Conservation (phyloP, 257 asterid species). For the Gardenia jasminoides region DNA sequence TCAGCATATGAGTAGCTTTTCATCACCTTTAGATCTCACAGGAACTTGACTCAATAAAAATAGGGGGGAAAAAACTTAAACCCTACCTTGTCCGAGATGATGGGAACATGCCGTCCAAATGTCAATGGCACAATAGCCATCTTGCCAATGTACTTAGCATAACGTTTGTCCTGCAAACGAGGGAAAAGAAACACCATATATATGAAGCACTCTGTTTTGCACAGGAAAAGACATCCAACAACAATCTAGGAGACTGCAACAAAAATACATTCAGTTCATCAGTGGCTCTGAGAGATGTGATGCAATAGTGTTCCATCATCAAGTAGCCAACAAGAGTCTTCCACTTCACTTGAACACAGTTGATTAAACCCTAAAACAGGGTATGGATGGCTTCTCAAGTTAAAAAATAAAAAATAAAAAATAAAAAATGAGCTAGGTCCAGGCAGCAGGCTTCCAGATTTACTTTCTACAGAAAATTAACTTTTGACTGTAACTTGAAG, state of each 20-base stretch:
- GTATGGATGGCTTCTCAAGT: not conserved
- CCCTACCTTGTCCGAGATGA: conserved; percentile 86
- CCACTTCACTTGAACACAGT: not conserved
- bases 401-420: not conserved
- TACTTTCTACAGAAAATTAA: not conserved
- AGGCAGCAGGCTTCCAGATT: not conserved
- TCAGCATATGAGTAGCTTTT: not conserved
- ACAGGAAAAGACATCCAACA: not conserved
- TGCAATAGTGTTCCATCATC: not conserved
- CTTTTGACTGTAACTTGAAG: not conserved
- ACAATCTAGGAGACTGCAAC: not conserved
- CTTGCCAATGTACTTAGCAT: conserved; percentile 83
- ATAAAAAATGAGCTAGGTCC: no score
- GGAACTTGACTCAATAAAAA: not conserved
- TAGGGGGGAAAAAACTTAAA: not conserved
- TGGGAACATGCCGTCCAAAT: conserved; percentile 97
- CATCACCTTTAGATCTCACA: conserved; percentile 1
- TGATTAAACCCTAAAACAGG: not conserved
- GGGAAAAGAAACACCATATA: not conserved
- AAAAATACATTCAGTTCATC: not conserved
- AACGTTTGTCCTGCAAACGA: conserved; percentile 76
- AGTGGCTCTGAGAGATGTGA: not conserved
- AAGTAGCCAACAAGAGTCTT: not conserved
- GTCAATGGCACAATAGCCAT: conserved; percentile 94
- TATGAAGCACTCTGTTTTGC: not conserved